Evolutionary conservation across 805 yeast species (phyloP).

Genomic region (Suhomyces emberorum): DNA sequence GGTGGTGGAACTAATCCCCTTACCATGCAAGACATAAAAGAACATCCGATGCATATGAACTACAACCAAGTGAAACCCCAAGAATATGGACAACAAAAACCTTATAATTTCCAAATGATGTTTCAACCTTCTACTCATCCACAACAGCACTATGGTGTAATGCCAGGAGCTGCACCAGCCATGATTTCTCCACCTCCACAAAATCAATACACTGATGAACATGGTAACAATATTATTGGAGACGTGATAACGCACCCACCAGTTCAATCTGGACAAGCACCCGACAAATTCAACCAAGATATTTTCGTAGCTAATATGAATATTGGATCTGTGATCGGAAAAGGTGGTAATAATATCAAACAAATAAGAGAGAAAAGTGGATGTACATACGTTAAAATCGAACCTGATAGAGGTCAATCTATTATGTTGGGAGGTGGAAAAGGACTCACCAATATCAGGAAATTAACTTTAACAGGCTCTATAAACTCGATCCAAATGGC

Average conservation of each 20-base stretch:
- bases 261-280: slow-evolving; percentile 27
- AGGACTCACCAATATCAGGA: slow-evolving; percentile 47
- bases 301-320: slow-evolving; percentile 71
- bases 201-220: slow-evolving; percentile 40
- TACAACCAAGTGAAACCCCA: slow-evolving; percentile 8
- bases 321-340: slow-evolving; percentile 85
- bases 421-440: slow-evolving; percentile 43
- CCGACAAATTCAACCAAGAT: slow-evolving; percentile 63
- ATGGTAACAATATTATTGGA: slow-evolving; percentile 42
- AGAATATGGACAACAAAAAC: slow-evolving; percentile 17
- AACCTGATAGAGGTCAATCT: slow-evolving; percentile 53
- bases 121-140: slow-evolving; percentile 38
- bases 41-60: slow-evolving; percentile 2
- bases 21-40: slow-evolving; percentile 13
- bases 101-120: slow-evolving; percentile 40
- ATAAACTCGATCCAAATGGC: slow-evolving; percentile 70
- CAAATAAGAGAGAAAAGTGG: slow-evolving; percentile 75
- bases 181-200: slow-evolving; percentile 14
- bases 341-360: slow-evolving; percentile 78
- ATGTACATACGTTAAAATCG: slow-evolving; percentile 66
- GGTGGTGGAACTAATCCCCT: slow-evolving; percentile 12
- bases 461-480: slow-evolving; percentile 65
- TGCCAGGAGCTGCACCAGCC: slow-evolving; percentile 12
- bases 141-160: slow-evolving; percentile 22
- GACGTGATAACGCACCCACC: slow-evolving; percentile 43